Conservation (phyloP, 2,329 filamentous ascomycete genomes). For the Grosmannia penicillata region DNA sequence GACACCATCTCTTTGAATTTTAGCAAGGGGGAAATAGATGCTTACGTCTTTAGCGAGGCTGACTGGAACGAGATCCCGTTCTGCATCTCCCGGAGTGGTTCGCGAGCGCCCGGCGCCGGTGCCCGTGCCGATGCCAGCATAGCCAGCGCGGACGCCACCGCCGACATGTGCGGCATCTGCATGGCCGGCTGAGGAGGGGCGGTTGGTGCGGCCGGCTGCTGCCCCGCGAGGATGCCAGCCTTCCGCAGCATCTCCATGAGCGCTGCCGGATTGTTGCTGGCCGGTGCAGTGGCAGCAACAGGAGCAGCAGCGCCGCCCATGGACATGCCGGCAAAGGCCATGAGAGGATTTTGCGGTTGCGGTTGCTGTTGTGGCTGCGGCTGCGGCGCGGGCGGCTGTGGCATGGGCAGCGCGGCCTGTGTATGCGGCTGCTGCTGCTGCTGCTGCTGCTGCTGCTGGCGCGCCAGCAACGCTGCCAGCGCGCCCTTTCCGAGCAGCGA, state of each 20-base stretch:
- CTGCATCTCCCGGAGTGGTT: conserved; percentile 12
- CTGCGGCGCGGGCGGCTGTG: not conserved
- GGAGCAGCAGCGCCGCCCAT: no score
- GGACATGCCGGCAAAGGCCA: no score
- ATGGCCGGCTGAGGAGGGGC: conserved; percentile 10
- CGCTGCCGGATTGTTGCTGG: conserved; percentile 28
- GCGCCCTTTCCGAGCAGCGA: conserved; percentile 44
- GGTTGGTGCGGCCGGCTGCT: conserved; percentile 15
- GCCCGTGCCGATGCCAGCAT: conserved; percentile 13
- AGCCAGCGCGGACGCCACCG: conserved; percentile 12
- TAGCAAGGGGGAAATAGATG: not conserved
- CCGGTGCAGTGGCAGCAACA: not conserved
- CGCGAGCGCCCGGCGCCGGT: conserved; percentile 6
- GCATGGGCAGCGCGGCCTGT: not conserved
- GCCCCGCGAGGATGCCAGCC: conserved; percentile 42
- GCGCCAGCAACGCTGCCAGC: conserved; percentile 40
- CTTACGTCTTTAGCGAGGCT: conserved; percentile 60
- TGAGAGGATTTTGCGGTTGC: not conserved
- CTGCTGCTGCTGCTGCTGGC: conserved; percentile 25
- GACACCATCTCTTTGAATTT: not conserved
- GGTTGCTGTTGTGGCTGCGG: not conserved
- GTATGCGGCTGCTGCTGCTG: conserved; percentile 22
- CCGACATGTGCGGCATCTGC: conserved; percentile 13
- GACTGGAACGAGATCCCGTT: conserved; percentile 47
- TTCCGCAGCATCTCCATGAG: conserved; percentile 54